Percentiles rank a stretch among this genome's conserved stretches.
Conservation (phyloP, 257 asterid species). For the Scutellaria galericulata region DNA sequence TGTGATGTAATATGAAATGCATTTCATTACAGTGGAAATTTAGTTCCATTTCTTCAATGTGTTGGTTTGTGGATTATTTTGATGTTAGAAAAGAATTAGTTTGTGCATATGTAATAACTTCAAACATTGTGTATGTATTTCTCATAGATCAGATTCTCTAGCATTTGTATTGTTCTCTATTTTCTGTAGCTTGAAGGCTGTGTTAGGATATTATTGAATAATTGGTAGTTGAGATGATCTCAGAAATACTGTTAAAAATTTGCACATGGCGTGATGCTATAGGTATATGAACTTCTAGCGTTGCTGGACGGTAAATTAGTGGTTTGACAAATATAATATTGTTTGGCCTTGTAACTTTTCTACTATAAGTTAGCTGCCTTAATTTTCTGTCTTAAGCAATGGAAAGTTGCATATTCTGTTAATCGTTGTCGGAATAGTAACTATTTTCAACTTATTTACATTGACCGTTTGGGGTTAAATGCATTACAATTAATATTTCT, state of each 20-base stretch:
- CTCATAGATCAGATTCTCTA: too few species aligned
- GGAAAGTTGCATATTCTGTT: background rate
- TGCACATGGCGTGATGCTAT: too few species aligned
- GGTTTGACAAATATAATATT: background rate
- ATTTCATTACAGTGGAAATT: constrained; percentile 21
- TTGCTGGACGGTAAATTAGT: background rate
- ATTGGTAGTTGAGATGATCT: too few species aligned
- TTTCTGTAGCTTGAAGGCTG: background rate
- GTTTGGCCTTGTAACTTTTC: background rate
- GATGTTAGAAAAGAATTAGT: background rate
- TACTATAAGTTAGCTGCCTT: background rate
- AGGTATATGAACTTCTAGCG: too few species aligned
- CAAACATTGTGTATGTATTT: background rate
- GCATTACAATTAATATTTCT: background rate
- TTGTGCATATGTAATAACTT: background rate
- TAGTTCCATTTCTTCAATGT: background rate
- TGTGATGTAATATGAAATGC: background rate
- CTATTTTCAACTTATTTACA: background rate
- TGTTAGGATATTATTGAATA: background rate
- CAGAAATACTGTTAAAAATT: too few species aligned
- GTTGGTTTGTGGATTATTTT: background rate
- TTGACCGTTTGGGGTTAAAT: background rate
- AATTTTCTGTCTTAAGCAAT: background rate
- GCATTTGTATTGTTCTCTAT: too few species aligned
- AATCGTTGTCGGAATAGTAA: constrained; percentile 1